Evolutionary conservation across 176 grass and related monocot genomes (phyloP).

Genomic region (Saccharum spontaneum): DNA sequence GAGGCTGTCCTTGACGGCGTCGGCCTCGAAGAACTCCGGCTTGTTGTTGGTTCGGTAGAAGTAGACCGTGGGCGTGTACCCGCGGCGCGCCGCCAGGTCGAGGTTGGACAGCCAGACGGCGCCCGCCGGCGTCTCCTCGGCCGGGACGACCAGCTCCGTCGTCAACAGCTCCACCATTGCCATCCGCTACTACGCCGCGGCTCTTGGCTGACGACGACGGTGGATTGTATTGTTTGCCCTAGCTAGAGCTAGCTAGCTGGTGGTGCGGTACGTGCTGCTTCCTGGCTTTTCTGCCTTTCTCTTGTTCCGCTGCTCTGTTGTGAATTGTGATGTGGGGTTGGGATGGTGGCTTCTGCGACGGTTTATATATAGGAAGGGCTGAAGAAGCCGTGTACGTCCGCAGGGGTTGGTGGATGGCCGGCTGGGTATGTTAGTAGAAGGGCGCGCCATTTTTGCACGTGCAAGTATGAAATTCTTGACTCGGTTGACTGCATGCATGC

Average conservation of each 20-base stretch:
- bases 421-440: background rate
- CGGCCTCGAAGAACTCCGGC: conserved; percentile 37
- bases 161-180: conserved; percentile 42
- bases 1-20: conserved; percentile 33
- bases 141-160: conserved; percentile 52
- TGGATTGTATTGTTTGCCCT: background rate
- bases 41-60: conserved; percentile 36
- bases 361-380: background rate
- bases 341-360: background rate
- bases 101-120: conserved; percentile 73
- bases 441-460: background rate
- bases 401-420: background rate
- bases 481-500: background rate
- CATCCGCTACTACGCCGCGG: background rate
- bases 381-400: too few relatives aligned
- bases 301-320: background rate
- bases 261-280: background rate
- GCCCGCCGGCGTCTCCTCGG: conserved; percentile 45
- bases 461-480: background rate
- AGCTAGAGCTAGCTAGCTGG: background rate
- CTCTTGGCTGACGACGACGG: too few relatives aligned
- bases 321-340: too few relatives aligned
- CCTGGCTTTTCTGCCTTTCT: background rate
- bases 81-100: conserved; percentile 41
- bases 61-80: conserved; percentile 69